A percentile compares a stretch with the other conserved stretches of the same genome.
phyloP scores from a whole-genome alignment of 116 monocot species.

The Dioscorea cayenensis region DNA sequence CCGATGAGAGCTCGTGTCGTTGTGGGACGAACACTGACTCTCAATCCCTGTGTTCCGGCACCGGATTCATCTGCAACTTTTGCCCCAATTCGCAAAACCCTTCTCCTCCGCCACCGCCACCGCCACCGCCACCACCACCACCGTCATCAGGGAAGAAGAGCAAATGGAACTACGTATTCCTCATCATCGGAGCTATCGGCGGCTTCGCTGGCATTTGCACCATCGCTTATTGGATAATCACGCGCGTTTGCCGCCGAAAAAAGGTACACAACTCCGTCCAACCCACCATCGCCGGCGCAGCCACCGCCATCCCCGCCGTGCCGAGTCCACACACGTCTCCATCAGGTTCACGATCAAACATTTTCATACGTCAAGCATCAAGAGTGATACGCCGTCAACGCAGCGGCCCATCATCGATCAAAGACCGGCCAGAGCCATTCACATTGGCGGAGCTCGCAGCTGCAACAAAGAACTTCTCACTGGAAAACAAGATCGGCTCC shows the following conservation, averaged over 20 bases:
- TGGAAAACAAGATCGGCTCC: constrained; percentile 36
- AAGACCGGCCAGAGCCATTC: constrained; percentile 50
- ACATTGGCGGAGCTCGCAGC: constrained; percentile 34
- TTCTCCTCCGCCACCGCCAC: constrained; percentile 4
- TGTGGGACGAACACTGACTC: constrained; percentile 47
- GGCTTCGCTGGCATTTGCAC: constrained; percentile 45
- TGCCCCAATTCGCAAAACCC: neutral
- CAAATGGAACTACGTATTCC: constrained; percentile 33
- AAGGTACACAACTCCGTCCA: constrained; percentile 78
- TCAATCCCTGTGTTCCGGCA: constrained; percentile 38
- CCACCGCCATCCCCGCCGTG: neutral
- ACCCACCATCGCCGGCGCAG: constrained; percentile 28
- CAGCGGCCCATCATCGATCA: constrained; percentile 57
- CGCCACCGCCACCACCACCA: constrained; percentile 10
- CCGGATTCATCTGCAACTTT: constrained; percentile 49
- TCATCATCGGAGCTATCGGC: constrained; percentile 58
- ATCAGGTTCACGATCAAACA: neutral
- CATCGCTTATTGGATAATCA: constrained; percentile 38
- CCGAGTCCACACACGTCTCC: neutral
- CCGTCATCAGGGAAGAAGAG: constrained; percentile 9
- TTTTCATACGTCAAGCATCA: neutral
- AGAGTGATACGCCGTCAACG: neutral
- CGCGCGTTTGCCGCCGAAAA: constrained; percentile 22
- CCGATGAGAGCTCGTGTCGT: constrained; percentile 11
- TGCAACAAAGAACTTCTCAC: constrained; percentile 52